Evolutionary conservation across 1,284 basidiomycete genomes (phyloP).

Genomic region (Blastosporella zonata): DNA sequence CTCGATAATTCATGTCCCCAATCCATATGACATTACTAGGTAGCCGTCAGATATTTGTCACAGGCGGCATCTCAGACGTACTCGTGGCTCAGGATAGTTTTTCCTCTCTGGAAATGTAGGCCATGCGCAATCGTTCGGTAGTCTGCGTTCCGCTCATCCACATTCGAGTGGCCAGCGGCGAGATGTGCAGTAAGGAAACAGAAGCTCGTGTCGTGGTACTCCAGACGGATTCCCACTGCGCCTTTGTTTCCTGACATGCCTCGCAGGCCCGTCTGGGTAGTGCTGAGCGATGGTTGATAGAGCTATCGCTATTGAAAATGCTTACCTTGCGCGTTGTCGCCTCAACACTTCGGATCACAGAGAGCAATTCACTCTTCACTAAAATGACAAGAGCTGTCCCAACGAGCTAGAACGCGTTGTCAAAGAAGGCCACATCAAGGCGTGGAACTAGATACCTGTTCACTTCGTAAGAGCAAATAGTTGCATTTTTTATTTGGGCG

Average conservation of each 20-base stretch:
- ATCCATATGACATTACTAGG: slow-evolving; percentile 86
- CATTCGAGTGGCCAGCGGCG: slow-evolving; percentile 88
- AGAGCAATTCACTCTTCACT: slow-evolving; percentile 74
- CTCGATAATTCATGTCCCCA: slow-evolving; percentile 95
- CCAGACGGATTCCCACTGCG: slow-evolving; percentile 89
- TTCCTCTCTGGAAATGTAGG: slow-evolving; percentile 86
- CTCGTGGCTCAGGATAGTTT: slow-evolving; percentile 89
- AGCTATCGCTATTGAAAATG: slow-evolving; percentile 1
- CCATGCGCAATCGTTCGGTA: slow-evolving; percentile 85
- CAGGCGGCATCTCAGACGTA: slow-evolving; percentile 42
- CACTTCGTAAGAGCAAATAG: slow-evolving; percentile 88
- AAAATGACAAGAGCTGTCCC: slow-evolving; percentile 91
- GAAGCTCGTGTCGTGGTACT: slow-evolving; percentile 87
- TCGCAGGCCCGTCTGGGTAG: slow-evolving; percentile 81
- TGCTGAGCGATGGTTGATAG: slow-evolving; percentile 11
- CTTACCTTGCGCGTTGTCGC: slow-evolving; percentile 85
- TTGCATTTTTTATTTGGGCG: slow-evolving; percentile 65
- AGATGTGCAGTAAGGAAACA: slow-evolving; percentile 97
- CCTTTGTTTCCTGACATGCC: slow-evolving; percentile 99
- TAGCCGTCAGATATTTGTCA: slow-evolving; percentile 3
- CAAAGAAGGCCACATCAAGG: slow-evolving; percentile 1
- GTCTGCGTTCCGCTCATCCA: slow-evolving; percentile 90
- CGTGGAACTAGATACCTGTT: slow-evolving; percentile 59
- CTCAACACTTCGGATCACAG: slow-evolving; percentile 87
- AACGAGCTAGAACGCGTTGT: slow-evolving; percentile 62